phyloP scores from a whole-genome alignment of 2,329 filamentous ascomycete genomes.

The Fusarium tuaranense region DNA sequence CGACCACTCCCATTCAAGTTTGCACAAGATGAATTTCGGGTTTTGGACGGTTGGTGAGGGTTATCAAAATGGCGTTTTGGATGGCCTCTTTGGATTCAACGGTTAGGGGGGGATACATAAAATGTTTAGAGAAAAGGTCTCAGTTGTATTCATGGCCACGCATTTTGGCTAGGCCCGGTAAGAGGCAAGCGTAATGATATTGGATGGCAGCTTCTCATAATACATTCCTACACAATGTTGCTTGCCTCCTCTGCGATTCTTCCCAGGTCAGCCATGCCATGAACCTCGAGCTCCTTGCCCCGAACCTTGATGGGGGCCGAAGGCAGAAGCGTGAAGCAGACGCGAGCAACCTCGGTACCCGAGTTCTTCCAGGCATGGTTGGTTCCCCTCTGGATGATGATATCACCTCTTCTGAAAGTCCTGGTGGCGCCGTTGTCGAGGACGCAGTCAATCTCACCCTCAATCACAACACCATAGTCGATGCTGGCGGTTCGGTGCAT shows the following conservation, averaged over 20 bases:
- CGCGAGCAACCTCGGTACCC: conserved; percentile 29
- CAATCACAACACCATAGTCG: conserved; percentile 38
- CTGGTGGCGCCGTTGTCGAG: conserved; percentile 33
- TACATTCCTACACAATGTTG: neutral
- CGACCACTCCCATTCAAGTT: conserved; percentile 45
- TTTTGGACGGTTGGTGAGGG: conserved; percentile 22
- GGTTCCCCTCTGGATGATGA: conserved; percentile 41
- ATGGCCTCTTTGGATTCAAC: neutral
- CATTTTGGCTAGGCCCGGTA: neutral
- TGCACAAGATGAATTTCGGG: conserved; percentile 21
- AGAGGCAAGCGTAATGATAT: neutral
- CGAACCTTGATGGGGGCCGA: conserved; percentile 31
- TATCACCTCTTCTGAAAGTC: conserved; percentile 35
- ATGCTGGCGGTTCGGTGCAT: conserved; percentile 41
- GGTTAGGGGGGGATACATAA: neutral
- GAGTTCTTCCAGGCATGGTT: conserved; percentile 42
- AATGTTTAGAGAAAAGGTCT: neutral
- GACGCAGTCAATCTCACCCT: conserved; percentile 38
- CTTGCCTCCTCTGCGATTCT: conserved; percentile 32
- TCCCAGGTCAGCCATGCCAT: conserved; percentile 36
- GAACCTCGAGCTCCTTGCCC: conserved; percentile 36
- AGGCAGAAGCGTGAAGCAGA: conserved; percentile 39
- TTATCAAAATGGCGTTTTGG: neutral
- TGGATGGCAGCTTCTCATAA: neutral
- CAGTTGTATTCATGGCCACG: conserved; percentile 6